Evolutionary conservation across 495 filamentous ascomycete genomes (phyloP), one percentile per base, ranked within the genome.

Genomic region (Lasiosphaeriaceae sp.): DNA sequence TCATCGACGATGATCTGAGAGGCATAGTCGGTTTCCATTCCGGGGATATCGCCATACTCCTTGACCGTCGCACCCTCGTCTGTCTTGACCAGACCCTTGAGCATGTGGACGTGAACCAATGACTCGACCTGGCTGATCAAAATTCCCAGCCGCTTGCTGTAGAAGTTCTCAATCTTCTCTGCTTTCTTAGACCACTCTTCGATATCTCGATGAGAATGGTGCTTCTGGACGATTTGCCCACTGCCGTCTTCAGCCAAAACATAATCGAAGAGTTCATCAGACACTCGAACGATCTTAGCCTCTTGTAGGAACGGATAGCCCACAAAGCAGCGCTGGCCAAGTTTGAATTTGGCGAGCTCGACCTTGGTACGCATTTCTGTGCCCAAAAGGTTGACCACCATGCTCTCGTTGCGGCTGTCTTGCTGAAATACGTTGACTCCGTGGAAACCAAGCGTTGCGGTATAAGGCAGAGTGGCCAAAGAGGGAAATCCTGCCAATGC

Each of bases 281-380:
- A 96, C 3, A 99, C 89, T 34, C 84, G 83, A 50, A 87, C 78
- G 21, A 97, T 88, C 66, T 90, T 91, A 46, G 89, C 95, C 77
- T 99, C 95, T 63, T 95, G 90, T 59, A 99, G 71, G 72, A 96
- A 97, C 7, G 95, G 95, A 69, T 95, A 99, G 52, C 95, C 95
- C 57, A 97, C 90, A 69, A 91, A 89, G 51, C 95, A 90, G 66
- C 84, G 86, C 66, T 90, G 80, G 45, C 92, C 92, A 48, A 99
- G 80, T 61, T 90, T 92, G 58, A 74, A 68, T 66, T 90, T 90
- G 3, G 92, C 91, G 46, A 80, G 67, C 60, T 88, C 85, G 35
- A 86, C 77, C 60, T 80, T 89, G 41, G 87, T 86, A 20, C 86
- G 82, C 57, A 74, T 74, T 51, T 90, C 90, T 19, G 87, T 81